These are phyloP conservation scores for Ophiobolus disseminans DNA, from an alignment of 2,329 filamentous ascomycete species.

Conservation along the genomic window DNA sequence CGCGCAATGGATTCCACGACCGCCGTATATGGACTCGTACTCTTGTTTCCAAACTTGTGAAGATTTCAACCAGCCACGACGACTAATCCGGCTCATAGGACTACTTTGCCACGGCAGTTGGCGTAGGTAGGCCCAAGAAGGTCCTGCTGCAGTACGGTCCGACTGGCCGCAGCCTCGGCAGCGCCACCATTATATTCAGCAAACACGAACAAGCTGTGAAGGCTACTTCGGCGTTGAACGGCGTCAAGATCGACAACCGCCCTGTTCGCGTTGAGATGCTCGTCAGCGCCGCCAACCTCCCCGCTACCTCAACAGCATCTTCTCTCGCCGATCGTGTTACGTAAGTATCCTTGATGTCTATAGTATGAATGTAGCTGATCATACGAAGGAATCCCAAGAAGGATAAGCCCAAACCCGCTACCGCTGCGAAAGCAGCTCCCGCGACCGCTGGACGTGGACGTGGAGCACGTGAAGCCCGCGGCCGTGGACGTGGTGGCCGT, in stretches of 20 bases:
- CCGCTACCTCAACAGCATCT: constrained; percentile 72
- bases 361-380: constrained; percentile 9
- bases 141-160: constrained; percentile 93
- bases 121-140: constrained; percentile 88
- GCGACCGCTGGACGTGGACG: constrained; percentile 50
- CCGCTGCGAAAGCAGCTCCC: constrained; percentile 71
- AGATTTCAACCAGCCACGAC: constrained; percentile 44
- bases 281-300: constrained; percentile 75
- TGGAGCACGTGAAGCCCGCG: constrained; percentile 54
- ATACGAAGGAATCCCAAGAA: constrained; percentile 67
- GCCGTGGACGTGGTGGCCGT: constrained; percentile 59
- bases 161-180: constrained; percentile 87
- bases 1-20: constrained; percentile 32
- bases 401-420: constrained; percentile 72
- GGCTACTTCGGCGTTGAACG: constrained; percentile 84
- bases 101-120: constrained; percentile 89
- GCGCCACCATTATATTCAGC: constrained; percentile 86
- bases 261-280: constrained; percentile 97
- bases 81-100: constrained; percentile 85
- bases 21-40: constrained; percentile 31
- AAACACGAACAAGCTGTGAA: constrained; percentile 82
- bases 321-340: constrained; percentile 80
- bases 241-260: constrained; percentile 85
- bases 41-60: constrained; percentile 37
- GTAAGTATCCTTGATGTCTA: constrained; percentile 56